Evolutionary conservation across 495 filamentous ascomycete genomes (phyloP), one percentile per base, ranked within the genome.

Genomic region (Penicillium diatomitis): DNA sequence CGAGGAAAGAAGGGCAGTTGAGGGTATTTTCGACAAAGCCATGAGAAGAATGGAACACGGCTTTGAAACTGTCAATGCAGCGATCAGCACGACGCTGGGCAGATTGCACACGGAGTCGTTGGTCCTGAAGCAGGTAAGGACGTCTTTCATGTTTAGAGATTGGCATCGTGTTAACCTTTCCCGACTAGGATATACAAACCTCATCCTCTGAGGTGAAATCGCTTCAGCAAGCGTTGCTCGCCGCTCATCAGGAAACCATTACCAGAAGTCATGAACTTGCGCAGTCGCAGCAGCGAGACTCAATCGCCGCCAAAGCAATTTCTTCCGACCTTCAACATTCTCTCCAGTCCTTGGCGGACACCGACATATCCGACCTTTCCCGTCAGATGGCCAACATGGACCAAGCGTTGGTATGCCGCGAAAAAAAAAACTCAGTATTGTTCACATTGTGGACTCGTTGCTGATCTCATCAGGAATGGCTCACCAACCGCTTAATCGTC

Each of bases 161-260:
- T 54, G 6, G 57, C 48, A 2, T 9, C 36, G 4, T 31, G 5
- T 5, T 5, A 4, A 10, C 3, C 1, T 6, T 20, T 47, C 20
- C 20, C 20, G 1, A 20, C 20, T 20, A 76, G 73, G 53, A 62
- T 33, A 53, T 77, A 31, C 62, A 45, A 38, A 66, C 61, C 41
- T 58, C 64, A 4, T 61, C 64, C 9, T 40, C 29, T n/a, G 58
- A 67, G 41, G 60, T 63, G 4, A 41, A 41, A 10, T 33, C 56
- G 6, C 52, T 76, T n/a, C 64, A 64, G 31, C 39, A 56, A 1
- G 52, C 54, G 32, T 41, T 79, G 5, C 47, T 49, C 10, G 51
- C 46, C 6, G 47, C 67, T 12, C 60, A 76, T 36, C 51, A 71
- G 35, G 69, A 74, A 37, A 46, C 65, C 2, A 35, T 67, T 9